Conservation (phyloP, 2,329 filamentous ascomycete genomes). For the Coniella lustricola region DNA sequence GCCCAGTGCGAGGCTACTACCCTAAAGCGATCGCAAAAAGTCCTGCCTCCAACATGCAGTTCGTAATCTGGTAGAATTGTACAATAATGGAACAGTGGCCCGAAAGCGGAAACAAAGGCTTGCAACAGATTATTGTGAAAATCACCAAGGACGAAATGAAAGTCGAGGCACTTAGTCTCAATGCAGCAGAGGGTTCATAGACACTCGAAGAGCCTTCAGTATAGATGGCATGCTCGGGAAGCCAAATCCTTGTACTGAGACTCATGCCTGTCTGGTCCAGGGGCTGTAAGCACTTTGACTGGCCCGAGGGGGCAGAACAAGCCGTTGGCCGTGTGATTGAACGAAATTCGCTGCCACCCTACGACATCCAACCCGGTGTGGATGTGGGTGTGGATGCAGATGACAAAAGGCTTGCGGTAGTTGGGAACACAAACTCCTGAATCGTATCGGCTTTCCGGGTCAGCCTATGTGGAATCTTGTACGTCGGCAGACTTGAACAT, state of each 20-base stretch:
- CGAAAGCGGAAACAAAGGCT: neutral
- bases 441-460: neutral
- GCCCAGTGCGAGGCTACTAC: slow-evolving; percentile 1
- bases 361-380: slow-evolving; percentile 5
- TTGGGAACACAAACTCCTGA: neutral
- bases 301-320: slow-evolving; percentile 1
- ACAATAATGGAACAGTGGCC: neutral
- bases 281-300: slow-evolving; percentile 12
- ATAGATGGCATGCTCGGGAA: slow-evolving; percentile 11
- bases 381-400: slow-evolving; percentile 1
- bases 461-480: neutral
- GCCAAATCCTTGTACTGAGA: slow-evolving; percentile 2
- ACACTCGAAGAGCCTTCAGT: slow-evolving; percentile 2
- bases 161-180: neutral
- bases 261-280: slow-evolving; percentile 10
- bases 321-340: slow-evolving; percentile 6
- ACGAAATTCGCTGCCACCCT: slow-evolving; percentile 10
- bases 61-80: neutral
- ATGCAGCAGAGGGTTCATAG: neutral
- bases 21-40: neutral
- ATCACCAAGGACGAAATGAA: neutral
- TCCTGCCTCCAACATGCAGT: slow-evolving; percentile 4
- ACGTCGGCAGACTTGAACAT: neutral
- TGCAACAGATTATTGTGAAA: too few species aligned
- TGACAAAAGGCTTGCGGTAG: slow-evolving; percentile 2